These are phyloP conservation scores for Penicillium paneum DNA, from an alignment of 2,329 filamentous ascomycete genomes.

Conservation along the genomic window DNA sequence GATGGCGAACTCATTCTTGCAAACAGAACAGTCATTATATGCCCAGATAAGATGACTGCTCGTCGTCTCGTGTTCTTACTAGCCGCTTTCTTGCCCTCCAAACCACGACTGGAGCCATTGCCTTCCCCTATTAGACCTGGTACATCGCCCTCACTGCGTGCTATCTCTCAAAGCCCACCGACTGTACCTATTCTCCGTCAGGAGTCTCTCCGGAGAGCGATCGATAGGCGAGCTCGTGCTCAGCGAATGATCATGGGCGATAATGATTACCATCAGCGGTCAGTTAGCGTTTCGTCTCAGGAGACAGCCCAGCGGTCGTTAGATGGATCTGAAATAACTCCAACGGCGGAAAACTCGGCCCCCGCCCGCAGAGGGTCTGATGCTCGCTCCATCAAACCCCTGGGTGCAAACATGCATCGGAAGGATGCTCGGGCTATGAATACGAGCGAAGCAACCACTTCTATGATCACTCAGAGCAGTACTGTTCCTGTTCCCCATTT, in stretches of 20 bases:
- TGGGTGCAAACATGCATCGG: slow-evolving; percentile 46
- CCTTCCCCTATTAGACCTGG: slow-evolving; percentile 41
- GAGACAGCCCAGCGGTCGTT: slow-evolving; percentile 38
- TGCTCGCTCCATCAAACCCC: slow-evolving; percentile 43
- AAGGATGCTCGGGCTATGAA: slow-evolving; percentile 46
- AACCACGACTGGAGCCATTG: slow-evolving; percentile 39
- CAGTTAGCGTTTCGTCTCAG: slow-evolving; percentile 46
- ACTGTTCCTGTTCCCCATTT: slow-evolving; percentile 55
- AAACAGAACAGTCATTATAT: slow-evolving; percentile 57
- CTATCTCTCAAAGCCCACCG: slow-evolving; percentile 54
- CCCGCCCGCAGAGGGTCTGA: slow-evolving; percentile 42
- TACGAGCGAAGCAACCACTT: slow-evolving; percentile 50
- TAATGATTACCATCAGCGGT: slow-evolving; percentile 34
- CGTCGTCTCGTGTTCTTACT: slow-evolving; percentile 57
- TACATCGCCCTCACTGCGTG: slow-evolving; percentile 47
- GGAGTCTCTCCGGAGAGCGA: slow-evolving; percentile 53
- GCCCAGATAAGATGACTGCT: slow-evolving; percentile 58
- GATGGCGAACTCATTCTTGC: slow-evolving; percentile 49
- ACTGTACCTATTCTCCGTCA: slow-evolving; percentile 50
- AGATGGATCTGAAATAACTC: slow-evolving; percentile 32
- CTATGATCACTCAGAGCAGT: slow-evolving; percentile 50
- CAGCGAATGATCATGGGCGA: slow-evolving; percentile 43
- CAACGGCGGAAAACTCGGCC: slow-evolving; percentile 19
- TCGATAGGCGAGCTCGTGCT: slow-evolving; percentile 51
- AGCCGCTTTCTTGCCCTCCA: slow-evolving; percentile 56